Evolutionary conservation across 352 stramenopile species (phyloP).

Genomic region (Phytopythium boreale): DNA sequence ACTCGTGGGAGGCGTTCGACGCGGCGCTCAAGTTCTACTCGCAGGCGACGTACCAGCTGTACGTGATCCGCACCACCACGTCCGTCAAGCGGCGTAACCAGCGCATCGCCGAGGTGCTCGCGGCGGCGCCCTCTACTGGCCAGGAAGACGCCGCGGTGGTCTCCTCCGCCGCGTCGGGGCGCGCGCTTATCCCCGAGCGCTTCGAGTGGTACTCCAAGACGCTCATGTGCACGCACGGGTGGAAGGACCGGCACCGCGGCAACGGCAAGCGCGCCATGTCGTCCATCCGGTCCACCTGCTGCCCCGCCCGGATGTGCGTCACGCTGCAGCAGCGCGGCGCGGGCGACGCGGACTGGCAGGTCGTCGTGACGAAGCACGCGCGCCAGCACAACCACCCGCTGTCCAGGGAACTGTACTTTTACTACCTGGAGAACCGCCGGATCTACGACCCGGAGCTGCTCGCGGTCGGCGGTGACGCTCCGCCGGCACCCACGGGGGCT

Average conservation of each 20-base stretch:
- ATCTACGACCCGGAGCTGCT: slow-evolving; percentile 78
- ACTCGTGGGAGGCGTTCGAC: slow-evolving; percentile 70
- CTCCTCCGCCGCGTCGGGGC: slow-evolving; percentile 8
- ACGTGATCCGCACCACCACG: slow-evolving; percentile 77
- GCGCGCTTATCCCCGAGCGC: slow-evolving; percentile 52
- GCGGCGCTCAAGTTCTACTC: slow-evolving; percentile 53
- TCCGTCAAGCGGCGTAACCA: slow-evolving; percentile 68
- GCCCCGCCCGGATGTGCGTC: slow-evolving; percentile 77
- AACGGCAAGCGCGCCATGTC: slow-evolving; percentile 62
- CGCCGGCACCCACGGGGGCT: neutral
- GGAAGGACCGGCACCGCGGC: slow-evolving; percentile 65
- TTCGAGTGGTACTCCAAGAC: slow-evolving; percentile 83
- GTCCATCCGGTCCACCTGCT: slow-evolving; percentile 62
- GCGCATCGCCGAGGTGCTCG: slow-evolving; percentile 41
- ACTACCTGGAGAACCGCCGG: slow-evolving; percentile 74
- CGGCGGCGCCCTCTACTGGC: neutral
- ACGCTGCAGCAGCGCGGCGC: slow-evolving; percentile 53
- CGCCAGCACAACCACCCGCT: slow-evolving; percentile 72
- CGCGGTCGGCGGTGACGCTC: slow-evolving; percentile 15
- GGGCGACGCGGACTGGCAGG: slow-evolving; percentile 46
- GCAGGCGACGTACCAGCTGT: slow-evolving; percentile 65
- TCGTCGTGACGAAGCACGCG: slow-evolving; percentile 74
- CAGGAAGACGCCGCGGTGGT: slow-evolving; percentile 5
- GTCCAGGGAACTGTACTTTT: slow-evolving; percentile 68
- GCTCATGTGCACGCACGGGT: slow-evolving; percentile 78